Evolutionary conservation across 306 rosid species (phyloP), one percentile per base, ranked within the genome.

Genomic region (Ochetophila trinervis): DNA sequence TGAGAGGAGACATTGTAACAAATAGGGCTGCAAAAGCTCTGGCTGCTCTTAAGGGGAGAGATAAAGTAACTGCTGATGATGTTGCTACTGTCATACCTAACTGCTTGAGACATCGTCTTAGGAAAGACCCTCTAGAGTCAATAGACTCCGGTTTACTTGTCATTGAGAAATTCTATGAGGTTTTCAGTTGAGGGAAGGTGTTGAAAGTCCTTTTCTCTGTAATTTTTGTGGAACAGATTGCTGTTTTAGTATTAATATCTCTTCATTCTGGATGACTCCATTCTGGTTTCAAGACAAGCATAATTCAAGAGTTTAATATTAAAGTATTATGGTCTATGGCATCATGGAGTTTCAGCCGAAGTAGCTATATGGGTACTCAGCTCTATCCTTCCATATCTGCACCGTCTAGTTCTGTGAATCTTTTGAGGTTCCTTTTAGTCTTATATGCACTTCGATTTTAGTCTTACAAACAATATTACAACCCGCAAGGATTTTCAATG

Each of bases 101-200:
- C 82, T 85, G 96, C 84, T 79, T 92, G 78, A 87, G 98, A 73
- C 97, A 92, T 62, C 92, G 96, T 56, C 98, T 92, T 69, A 63
- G 98, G 75, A 92, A 92, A 85, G 98, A 92, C 68, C 98, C 98
- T 34, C 76, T 87, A 81, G 98, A 92, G 66, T 87, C 98, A 0
- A 89, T 92, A 36, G 97, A 92, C 82, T 92, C 97, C 3, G 98
- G 98, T 71, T 84, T 92, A 67, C 91, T 92, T 53, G 86, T 92
- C 71, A 83, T 83, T 37, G 95, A 92, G 85, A 92, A 92, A 69
- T 92, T 89, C 78, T 92, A 85, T 14, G 89, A 87, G 76, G 82
- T 89, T 16, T 92, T 92, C 78, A 81, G 77, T 78, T 89, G 88
- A 92, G 30, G 57, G 19, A 4, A 62, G 71, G 35, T 71, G 34